Evolutionary conservation across 345 rosid genomes (phyloP).

Genomic region (Turritis glabra): DNA sequence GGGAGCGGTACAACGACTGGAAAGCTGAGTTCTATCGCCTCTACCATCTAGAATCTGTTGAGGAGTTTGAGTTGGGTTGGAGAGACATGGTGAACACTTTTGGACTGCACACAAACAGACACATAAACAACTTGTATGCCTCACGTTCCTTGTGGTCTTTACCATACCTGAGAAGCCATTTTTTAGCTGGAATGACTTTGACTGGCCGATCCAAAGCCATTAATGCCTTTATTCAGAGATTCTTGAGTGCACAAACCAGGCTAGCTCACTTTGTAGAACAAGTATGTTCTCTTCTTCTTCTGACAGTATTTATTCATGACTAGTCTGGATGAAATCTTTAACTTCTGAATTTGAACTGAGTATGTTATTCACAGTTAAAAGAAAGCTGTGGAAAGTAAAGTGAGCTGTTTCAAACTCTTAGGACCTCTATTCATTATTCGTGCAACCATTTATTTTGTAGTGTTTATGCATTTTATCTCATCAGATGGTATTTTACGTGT

Average conservation of each 20-base stretch:
- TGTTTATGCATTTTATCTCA: background rate
- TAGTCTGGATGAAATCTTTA: background rate
- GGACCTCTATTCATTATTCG: background rate
- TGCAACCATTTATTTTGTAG: background rate
- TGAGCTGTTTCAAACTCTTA: slow-evolving; percentile 8
- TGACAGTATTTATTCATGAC: slow-evolving; percentile 1
- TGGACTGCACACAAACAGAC: slow-evolving; percentile 88
- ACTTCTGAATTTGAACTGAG: slow-evolving; percentile 12
- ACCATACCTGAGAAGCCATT: slow-evolving; percentile 85
- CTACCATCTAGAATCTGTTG: slow-evolving; percentile 75
- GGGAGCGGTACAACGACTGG: slow-evolving; percentile 94
- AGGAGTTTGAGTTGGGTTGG: slow-evolving; percentile 92
- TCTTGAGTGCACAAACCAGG: slow-evolving; percentile 84
- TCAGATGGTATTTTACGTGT: background rate
- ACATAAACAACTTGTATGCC: slow-evolving; percentile 65
- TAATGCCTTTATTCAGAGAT: slow-evolving; percentile 90
- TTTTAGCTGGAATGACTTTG: slow-evolving; percentile 82
- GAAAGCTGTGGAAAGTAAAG: background rate
- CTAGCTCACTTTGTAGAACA: slow-evolving; percentile 93
- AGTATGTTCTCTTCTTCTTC: slow-evolving; percentile 47
- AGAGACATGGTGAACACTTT: slow-evolving; percentile 82
- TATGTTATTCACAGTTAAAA: background rate
- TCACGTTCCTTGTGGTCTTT: slow-evolving; percentile 79
- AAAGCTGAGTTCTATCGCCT: slow-evolving; percentile 85
- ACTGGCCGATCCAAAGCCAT: slow-evolving; percentile 79